Base-by-base conservation (phyloP, 2,329 filamentous ascomycete genomes). In the Colletotrichum sp. region DNA sequence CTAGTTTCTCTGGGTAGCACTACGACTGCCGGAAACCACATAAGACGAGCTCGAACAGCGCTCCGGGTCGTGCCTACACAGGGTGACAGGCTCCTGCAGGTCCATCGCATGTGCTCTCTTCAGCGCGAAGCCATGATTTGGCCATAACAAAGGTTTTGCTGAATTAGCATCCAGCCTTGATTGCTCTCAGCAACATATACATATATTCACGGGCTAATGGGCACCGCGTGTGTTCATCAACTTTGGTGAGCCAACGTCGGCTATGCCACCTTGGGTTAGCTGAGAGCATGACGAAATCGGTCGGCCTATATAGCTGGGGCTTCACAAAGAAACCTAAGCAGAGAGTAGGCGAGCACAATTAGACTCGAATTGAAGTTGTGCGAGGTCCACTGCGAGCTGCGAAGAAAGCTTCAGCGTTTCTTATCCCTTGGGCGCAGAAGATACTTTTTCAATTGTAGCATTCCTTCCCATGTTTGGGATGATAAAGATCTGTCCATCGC, bases 381-480 rank as follows among this genome's bases (percentile, higher is more conserved):
- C 18, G 18, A 48, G 18, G 18, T 48, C 18, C 18, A 48, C 43
- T 48, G 43, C 4, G 18, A 48, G 18, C 43, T 48, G 10, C 10
- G 10, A 48, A 48, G 18, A 48, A n/a, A 48, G 18, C 10, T n/a
- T 4, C 43, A 7, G 5, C 9, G 5, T n/a, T 21, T n/a, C 43
- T 21, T 5, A 21, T 21, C 3, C 6, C 43, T 48, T 21, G 2
- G 10, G 10, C n/a, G n/a, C 38, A n/a, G 38, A n/a, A 43, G 9
- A 6, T n/a, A 1, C 3, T 0, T 18, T 14, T 43, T 1, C 18
- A 43, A 10, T 10, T 6, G 5, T n/a, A 43, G 9, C 18, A 6
- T 21, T 48, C 10, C 10, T n/a, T 12, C 2, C 4, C 43, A 48
- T 48, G n/a, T 7, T 48, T 21, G n/a, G 43, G n/a, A 48, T 21